Evolutionary conservation across 1,139 yeast species (phyloP), one percentile per base, ranked within the genome.

Genomic region (Blastobotrys apis): DNA sequence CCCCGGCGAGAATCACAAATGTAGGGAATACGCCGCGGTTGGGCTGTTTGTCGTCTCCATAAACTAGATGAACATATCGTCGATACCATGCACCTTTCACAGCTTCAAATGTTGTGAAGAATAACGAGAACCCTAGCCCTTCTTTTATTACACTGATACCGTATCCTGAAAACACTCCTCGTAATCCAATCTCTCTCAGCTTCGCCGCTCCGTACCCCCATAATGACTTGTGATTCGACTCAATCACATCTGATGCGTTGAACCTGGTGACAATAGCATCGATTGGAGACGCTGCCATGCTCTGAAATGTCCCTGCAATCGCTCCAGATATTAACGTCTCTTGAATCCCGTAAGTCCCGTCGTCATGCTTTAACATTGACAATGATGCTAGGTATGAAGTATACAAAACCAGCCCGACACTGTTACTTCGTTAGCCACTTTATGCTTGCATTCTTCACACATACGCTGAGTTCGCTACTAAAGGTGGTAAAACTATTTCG

Each of bases 261-360:
- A 88, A 84, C 54, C 97, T 72, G 1, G 95, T 79, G 56, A 84
- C 85, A 5, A 90, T 80, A 6, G 97, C 96, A 64, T 90, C 97
- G 2, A 90, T 75, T 0, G 97, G 97, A 1, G 97, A 94, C 1
- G 96, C 95, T 1, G 88, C 92, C n/a, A 86, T 66, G 15, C 95
- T 84, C 56, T 92, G 96, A 12, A 80, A 78, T 0, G 81, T 78
- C 1, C 97, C 97, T 0, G 97, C 97, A 0, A 85, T 55, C 48
- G 81, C 80, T 0, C 97, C 97, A 0, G 96, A 87, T 44, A 77
- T 65, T 68, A 87, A 78, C 0, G 94, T 80, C 57, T 84, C 88
- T 47, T 59, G 23, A 15, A 47, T 20, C 6, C 49, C 44, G 17
- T 47, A 41, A 15, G 53, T 47, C 20, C 49, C 48, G 30, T 44